Base-by-base conservation (phyloP, 2,329 filamentous ascomycete species). In the Fusarium sp. region DNA sequence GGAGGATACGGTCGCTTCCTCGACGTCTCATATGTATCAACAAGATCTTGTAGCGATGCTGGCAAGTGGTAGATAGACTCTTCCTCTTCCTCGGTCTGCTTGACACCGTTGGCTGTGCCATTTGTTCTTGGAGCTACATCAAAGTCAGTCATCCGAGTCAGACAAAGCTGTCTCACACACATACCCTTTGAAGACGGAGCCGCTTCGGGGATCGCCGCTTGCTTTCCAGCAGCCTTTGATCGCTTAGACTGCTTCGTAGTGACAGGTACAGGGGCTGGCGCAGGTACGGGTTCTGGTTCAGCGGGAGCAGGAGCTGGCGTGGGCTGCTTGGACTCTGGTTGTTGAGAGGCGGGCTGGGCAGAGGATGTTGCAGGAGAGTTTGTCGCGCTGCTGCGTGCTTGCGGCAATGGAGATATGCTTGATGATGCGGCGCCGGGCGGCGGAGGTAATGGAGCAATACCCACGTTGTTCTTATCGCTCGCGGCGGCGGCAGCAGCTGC, bases 11-110 rank as follows among this genome's bases (percentile, higher is more conserved):
- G 87, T 35, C 92, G 89, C 77, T 89, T 90, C 82, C 93, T 95
- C 4, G 93, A 93, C 17, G 90, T 87, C 80, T 98, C 95, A 78
- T 95, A 98, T 1, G 95, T 94, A 64, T 97, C 93, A 20, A 98
- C 89, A 37, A 99, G 86, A 79, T 99, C 96, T 77, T 94, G 93
- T 58, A 99, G 84, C 33, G 93, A 94, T 10, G 94, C 89, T 7
- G 96, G 96, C 40, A 99, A 88, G 80, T 98, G 95, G 80, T 95
- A 99, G 75, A 98, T 92, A 15, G 93, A 96, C 81, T 98, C 93
- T 66, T 93, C 91, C 73, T 88, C 77, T 67, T 85, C 82, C 32
- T 81, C 78, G 53, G 79, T 78, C 10, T 81, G 73, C 77, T 86
- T 87, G 76, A 85, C 80, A 15, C 86, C 87, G 71, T 90, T 89